These are phyloP conservation scores for Penicillium psychrosexuale DNA, from an alignment of 2,329 filamentous ascomycete genomes.

Conservation along the genomic window DNA sequence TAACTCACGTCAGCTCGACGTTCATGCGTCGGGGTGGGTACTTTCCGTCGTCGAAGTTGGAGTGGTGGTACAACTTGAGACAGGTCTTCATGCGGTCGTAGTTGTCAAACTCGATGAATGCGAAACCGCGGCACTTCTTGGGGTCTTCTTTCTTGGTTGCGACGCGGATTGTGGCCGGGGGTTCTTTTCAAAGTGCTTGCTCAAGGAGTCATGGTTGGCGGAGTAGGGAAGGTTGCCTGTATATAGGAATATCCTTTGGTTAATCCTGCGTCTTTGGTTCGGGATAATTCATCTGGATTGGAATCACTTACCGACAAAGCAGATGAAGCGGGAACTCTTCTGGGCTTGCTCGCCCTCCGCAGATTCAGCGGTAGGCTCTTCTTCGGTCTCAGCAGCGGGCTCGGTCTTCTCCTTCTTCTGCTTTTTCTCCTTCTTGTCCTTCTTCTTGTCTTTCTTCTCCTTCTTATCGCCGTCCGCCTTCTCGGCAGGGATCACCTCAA, in stretches of 20 bases:
- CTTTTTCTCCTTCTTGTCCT: constrained; percentile 17
- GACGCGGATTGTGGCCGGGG: constrained; percentile 67
- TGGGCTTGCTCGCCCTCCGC: constrained; percentile 17
- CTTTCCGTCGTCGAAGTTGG: constrained; percentile 62
- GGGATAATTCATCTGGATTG: neutral
- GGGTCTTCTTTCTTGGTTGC: constrained; percentile 64
- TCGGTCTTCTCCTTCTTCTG: constrained; percentile 20
- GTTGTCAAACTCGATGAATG: constrained; percentile 83
- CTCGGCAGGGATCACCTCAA: constrained; percentile 16
- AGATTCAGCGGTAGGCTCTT: constrained; percentile 15
- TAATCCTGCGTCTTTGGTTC: neutral
- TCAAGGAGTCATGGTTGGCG: constrained; percentile 67
- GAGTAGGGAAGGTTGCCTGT: constrained; percentile 83
- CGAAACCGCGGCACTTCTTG: constrained; percentile 67
- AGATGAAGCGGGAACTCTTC: constrained; percentile 63
- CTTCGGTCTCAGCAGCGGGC: constrained; percentile 13
- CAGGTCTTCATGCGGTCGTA: constrained; percentile 92
- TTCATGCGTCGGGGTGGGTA: constrained; percentile 72
- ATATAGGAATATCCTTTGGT: neutral
- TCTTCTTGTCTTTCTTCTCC: constrained; percentile 19
- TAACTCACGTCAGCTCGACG: constrained; percentile 77
- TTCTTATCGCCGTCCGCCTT: constrained; percentile 23
- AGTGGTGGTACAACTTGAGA: constrained; percentile 86
- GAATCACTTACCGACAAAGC: constrained; percentile 63
- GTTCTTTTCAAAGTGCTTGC: constrained; percentile 74